Base-by-base conservation (phyloP, 2,329 filamentous ascomycete genomes). In the Macrophomina phaseolina region DNA sequence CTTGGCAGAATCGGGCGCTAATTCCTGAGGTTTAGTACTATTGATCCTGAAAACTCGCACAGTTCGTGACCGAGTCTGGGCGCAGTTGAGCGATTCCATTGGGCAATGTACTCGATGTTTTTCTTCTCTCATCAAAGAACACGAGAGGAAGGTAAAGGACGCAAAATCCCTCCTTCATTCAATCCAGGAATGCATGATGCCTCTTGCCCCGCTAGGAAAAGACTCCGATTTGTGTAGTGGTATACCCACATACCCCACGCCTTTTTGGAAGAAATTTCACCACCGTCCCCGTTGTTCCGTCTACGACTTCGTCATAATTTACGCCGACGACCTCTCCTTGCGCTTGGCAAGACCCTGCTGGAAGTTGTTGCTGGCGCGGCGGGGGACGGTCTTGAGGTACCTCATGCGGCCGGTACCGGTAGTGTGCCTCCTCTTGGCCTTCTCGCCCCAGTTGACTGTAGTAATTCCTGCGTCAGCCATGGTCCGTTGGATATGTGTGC, bases 351-450 rank as follows among this genome's bases (percentile, higher is more conserved):
- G 83, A 81, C 95, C 95, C 75, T 85, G 89, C 87, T 92, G 94
- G 92, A 99, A 99, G 78, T 93, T 94, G 86, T 99, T 99, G 88
- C 91, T 93, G 90, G 97, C 97, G 85, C 89, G 89, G 83, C 95
- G 91, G 81, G 93, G 87, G 81, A 99, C 90, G 79, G 87, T 88
- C 89, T 96, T 97, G 82, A 99, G 89, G 86, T 94, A 92, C 81
- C 93, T 90, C 90, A 94, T 95, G 84, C 95, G 92, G 83, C 95
- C 95, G 80, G 93, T 94, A 79, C 95, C 95, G 82, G 92, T 94
- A 81, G 94, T 97, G 94, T 97, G 98, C 91, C 95, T 96, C 84
- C 95, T 89, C 93, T 98, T 98, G 79, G 94, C 94, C 92, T 99
- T 99, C 90, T 98, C 94, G 84, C 92, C 89, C 95, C 95, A 99